Evolutionary conservation across 2,329 filamentous ascomycete species (phyloP).

Genomic region (Ophiostoma quercus): DNA sequence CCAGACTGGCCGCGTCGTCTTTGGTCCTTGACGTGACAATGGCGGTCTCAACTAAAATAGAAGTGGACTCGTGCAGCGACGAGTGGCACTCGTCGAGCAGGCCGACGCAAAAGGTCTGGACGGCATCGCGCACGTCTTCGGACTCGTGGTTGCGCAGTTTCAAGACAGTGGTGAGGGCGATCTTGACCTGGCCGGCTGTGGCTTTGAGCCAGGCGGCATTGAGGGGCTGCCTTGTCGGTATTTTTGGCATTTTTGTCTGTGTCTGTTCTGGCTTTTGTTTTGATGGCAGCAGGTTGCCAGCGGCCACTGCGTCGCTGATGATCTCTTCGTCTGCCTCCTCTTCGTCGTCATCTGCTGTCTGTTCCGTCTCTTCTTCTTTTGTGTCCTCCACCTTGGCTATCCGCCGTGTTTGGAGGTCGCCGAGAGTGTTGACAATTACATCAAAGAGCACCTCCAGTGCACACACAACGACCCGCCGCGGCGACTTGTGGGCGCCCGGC

Average conservation of each 20-base stretch:
- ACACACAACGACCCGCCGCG: constrained; percentile 58
- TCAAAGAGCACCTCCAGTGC: constrained; percentile 55
- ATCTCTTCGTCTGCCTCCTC: constrained; percentile 25
- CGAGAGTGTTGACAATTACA: constrained; percentile 51
- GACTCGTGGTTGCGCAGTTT: constrained; percentile 68
- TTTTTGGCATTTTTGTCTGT: not conserved
- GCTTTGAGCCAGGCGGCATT: constrained; percentile 66
- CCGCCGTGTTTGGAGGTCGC: constrained; percentile 51
- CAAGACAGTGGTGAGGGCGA: constrained; percentile 72
- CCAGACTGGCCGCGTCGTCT: not conserved
- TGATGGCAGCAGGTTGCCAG: not conserved
- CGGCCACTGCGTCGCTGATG: constrained; percentile 24
- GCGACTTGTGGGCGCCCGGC: constrained; percentile 52
- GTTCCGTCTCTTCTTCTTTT: constrained; percentile 24
- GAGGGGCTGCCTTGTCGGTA: constrained; percentile 22
- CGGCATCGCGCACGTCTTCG: constrained; percentile 59
- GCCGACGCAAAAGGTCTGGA: constrained; percentile 66
- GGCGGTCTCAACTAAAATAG: constrained; percentile 74
- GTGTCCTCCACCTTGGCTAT: constrained; percentile 34
- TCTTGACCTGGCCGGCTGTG: constrained; percentile 73
- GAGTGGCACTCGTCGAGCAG: constrained; percentile 73
- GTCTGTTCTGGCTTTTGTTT: not conserved
- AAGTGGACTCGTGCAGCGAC: constrained; percentile 63
- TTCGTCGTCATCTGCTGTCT: constrained; percentile 23
- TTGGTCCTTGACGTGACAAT: constrained; percentile 49